Conservation (phyloP, 441 rosid species). For the Eruca vesicaria region DNA sequence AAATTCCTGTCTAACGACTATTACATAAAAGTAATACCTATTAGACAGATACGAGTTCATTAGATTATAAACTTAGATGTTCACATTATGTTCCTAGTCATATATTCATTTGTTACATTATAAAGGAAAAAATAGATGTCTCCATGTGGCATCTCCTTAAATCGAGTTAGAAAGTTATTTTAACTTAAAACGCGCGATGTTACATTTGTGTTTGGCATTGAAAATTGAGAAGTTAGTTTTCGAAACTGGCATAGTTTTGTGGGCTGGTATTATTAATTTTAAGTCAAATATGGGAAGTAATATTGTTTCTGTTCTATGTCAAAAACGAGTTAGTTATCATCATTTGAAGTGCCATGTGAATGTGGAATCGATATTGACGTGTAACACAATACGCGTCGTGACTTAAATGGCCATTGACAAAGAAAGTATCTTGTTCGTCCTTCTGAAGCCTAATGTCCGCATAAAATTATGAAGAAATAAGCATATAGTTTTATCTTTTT, state of each 20-base stretch:
- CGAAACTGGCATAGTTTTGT: not conserved
- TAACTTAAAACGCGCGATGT: not conserved
- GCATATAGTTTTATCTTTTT: too few species aligned
- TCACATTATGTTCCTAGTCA: not conserved
- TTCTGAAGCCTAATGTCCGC: not conserved
- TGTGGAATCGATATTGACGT: not conserved
- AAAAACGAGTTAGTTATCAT: not conserved
- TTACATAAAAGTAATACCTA: not conserved
- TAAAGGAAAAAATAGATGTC: not conserved
- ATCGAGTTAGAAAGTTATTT: too few species aligned
- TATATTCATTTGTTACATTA: not conserved
- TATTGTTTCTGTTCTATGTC: not conserved
- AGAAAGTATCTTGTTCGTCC: not conserved
- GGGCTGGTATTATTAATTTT: not conserved
- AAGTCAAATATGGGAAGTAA: not conserved
- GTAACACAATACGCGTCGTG: not conserved
- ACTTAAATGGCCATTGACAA: not conserved
- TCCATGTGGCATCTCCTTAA: not conserved
- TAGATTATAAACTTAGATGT: not conserved
- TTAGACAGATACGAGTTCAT: not conserved
- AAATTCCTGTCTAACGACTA: not conserved
- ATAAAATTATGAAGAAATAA: not conserved
- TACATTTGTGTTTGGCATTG: not conserved
- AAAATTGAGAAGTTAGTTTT: not conserved
- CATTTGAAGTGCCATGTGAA: constrained; percentile 2